Evolutionary conservation across 2,329 filamentous ascomycete genomes (phyloP), one percentile per base, ranked within the genome.

Genomic region (Aspergillus ruber): DNA sequence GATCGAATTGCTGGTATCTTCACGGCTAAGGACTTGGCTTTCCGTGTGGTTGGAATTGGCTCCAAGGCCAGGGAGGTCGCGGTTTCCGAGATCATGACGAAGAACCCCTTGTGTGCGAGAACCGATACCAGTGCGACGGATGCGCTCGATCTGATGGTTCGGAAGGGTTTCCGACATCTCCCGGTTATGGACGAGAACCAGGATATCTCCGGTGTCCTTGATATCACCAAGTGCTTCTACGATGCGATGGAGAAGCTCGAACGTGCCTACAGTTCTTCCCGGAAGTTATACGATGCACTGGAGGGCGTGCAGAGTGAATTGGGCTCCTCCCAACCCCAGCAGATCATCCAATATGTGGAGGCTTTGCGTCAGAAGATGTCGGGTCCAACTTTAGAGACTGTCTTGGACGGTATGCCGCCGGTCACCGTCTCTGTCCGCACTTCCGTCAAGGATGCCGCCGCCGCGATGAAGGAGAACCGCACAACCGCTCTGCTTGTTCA

Each of bases 131-230:
- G 91, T 70, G 93, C 93, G 32, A 98, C 93, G 39, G 93, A 98
- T 76, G 93, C 93, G 27, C 75, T 98, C 54, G 91, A 98, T 70
- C 79, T 97, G 49, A 98, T 98, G 93, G 93, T 98, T 48, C 82
- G 91, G 59, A 97, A 97, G 74, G 93, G 93, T 15, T 98, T 98
- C 77, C 84, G 93, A 59, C 93, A 98, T 75, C 72, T 98, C 64
- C 93, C 93, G 3, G 93, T 98, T 56, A 98, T 98, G 93, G 93
- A 98, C 71, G 93, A 98, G 76, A 97, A 98, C 70, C 93, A 98
- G 72, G 91, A 98, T 65, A 98, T 98, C 53, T 95, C 90, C 6
- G 93, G 93, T 75, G 90, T 98, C 57, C 76, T 98, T 46, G 93
- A 98, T 70, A 98, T 98, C 61, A 98, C 93, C 48, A 98, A 97